phyloP scores from a whole-genome alignment of 2,329 filamentous ascomycete genomes.

The Dichotomopilus funicola region DNA sequence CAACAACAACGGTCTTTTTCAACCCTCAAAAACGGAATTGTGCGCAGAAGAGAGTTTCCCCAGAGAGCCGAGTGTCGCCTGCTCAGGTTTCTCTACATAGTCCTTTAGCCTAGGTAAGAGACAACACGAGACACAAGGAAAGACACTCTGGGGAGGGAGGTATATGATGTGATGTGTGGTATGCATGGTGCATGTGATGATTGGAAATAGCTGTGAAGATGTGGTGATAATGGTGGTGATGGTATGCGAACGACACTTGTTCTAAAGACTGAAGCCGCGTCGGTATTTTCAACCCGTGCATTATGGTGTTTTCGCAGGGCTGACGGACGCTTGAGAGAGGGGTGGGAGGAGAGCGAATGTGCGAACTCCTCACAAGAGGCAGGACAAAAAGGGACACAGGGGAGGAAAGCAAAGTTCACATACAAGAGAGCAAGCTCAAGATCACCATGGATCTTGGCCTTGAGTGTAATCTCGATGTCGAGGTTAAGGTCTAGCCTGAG shows the following conservation, averaged over 20 bases:
- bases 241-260: conserved; percentile 5
- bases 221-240: neutral
- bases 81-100: conserved; percentile 27
- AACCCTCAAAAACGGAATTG: neutral
- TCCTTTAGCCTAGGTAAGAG: conserved; percentile 24
- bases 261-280: conserved; percentile 20
- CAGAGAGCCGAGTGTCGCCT: conserved; percentile 13
- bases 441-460: conserved; percentile 80
- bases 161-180: neutral
- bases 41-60: conserved; percentile 3
- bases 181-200: neutral
- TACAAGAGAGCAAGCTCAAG: conserved; percentile 65
- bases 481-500: conserved; percentile 72
- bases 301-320: neutral
- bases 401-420: conserved; percentile 25
- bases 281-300: conserved; percentile 11
- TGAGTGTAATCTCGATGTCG: conserved; percentile 77
- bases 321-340: conserved; percentile 6
- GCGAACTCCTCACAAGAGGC: neutral
- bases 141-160: conserved; percentile 2
- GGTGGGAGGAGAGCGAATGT: neutral
- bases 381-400: neutral
- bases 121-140: conserved; percentile 14
- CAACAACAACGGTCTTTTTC: neutral
- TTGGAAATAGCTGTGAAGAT: neutral